Percentiles rank a stretch among this genome's conserved stretches.
Conservation (phyloP, 1,284 basidiomycete genomes). For the Moesziomyces parantarcticus region DNA sequence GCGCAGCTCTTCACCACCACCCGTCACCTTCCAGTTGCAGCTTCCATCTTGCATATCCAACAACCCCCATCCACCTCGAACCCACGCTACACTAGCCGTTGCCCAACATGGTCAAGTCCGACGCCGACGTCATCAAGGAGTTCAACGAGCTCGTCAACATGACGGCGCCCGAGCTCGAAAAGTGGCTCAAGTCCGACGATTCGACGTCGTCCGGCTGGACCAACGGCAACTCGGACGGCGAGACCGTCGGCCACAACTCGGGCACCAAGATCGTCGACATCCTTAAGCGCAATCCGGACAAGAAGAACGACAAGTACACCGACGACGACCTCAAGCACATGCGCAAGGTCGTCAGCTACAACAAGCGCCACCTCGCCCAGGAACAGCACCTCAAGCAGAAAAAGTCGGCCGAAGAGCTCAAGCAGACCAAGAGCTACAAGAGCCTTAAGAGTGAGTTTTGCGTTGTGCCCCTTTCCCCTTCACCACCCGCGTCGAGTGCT, state of each 20-base stretch:
- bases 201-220: constrained; percentile 56
- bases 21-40: too few species aligned
- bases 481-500: constrained; percentile 4
- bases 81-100: neutral
- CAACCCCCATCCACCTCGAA: neutral
- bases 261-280: constrained; percentile 64
- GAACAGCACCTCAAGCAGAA: constrained; percentile 57
- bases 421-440: constrained; percentile 58
- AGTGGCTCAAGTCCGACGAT: constrained; percentile 63
- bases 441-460: constrained; percentile 53
- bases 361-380: constrained; percentile 66
- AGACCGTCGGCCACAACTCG: constrained; percentile 61
- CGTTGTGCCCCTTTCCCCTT: neutral
- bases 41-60: neutral
- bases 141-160: constrained; percentile 67
- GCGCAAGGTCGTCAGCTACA: constrained; percentile 66
- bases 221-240: constrained; percentile 45
- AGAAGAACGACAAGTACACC: constrained; percentile 61
- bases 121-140: constrained; percentile 56
- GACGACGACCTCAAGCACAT: constrained; percentile 65
- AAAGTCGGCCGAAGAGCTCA: constrained; percentile 53
- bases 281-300: constrained; percentile 64
- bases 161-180: constrained; percentile 58
- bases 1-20: too few species aligned
- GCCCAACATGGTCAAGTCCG: constrained; percentile 52